Evolutionary conservation across 768 basidiomycete genomes (phyloP), one percentile per base, ranked within the genome.

Genomic region (Cantharellus anzutake): DNA sequence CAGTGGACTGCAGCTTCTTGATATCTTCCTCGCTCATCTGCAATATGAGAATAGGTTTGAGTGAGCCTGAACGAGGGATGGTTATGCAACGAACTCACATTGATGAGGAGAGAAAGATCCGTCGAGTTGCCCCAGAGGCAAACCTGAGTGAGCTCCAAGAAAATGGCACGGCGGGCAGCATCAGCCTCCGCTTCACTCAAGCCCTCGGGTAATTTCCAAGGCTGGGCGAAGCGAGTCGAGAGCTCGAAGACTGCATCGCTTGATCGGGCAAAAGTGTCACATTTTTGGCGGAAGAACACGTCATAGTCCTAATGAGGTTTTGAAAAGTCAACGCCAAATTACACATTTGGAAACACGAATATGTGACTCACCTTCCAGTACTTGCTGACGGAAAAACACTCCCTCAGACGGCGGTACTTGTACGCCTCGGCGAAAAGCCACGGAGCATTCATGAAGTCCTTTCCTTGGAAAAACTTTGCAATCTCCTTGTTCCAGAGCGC

Each of bases 81-180:
- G 11, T 29, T 11, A 55, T 55, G 52, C 14, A 55, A 55, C 38
- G 11, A 37, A 61, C 65, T 52, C 58, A 70, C 68, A 72, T 97
- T 89, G 70, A 96, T 97, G 61, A 96, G 76, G 42, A 97, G 77
- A 2, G 91, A 94, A 56, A 96, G 75, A 71, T 96, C 93, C 56
- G 93, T 97, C 4, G 92, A 91, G 72, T 97, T 96, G 14, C 93
- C 93, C 92, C 92, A 96, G 7, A 94, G 76, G 68, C 91, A 94
- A 58, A 96, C 90, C 78, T 96, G 93, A 3, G 91, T 92, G 56
- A 97, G 71, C 70, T 97, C 93, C 52, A 84, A 73, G 75, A 97
- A 97, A 81, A 93, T 84, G 57, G 78, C 44, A 29, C 83, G 80
- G 64, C 67, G 65, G 51, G 89, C 89, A 35, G 79, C 71, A 63